These are phyloP conservation scores for Orobanche coerulescens DNA, from an alignment of 257 asterid species.

Conservation along the genomic window DNA sequence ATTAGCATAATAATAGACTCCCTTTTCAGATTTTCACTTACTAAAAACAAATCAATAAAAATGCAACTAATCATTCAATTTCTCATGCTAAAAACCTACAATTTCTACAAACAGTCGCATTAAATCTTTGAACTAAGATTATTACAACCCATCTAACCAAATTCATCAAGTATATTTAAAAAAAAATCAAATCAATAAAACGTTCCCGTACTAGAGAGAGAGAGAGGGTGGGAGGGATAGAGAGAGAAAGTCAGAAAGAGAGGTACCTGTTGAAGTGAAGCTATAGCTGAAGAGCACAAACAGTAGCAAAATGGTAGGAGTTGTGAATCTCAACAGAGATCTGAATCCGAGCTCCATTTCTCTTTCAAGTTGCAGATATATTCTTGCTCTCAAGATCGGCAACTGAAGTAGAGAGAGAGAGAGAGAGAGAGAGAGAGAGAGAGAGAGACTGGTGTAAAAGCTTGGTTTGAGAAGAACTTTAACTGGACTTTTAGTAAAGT, in stretches of 20 bases:
- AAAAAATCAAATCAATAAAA: background rate
- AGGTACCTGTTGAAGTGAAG: constrained; percentile 57
- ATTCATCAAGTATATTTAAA: background rate
- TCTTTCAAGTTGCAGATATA: constrained; percentile 11
- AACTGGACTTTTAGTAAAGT: constrained; percentile 20
- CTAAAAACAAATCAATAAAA: constrained; percentile 17
- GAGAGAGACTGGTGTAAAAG: constrained; percentile 20
- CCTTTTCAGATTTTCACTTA: background rate
- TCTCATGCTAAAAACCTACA: background rate
- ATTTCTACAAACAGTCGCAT: background rate
- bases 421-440: background rate
- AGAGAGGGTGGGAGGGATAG: too few species aligned
- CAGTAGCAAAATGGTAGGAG: constrained; percentile 28
- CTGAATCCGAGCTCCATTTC: constrained; percentile 37
- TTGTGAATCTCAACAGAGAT: constrained; percentile 30
- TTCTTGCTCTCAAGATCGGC: constrained; percentile 44
- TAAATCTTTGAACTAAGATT: background rate
- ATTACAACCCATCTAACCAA: background rate
- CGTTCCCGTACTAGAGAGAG: background rate
- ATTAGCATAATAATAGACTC: background rate
- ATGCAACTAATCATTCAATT: constrained; percentile 9
- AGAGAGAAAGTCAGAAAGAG: background rate
- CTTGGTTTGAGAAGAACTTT: constrained; percentile 18
- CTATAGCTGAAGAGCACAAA: constrained; percentile 44
- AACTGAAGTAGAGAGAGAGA: constrained; percentile 13